Conservation (phyloP, 106 monocot species). For the Posidonia australis region DNA sequence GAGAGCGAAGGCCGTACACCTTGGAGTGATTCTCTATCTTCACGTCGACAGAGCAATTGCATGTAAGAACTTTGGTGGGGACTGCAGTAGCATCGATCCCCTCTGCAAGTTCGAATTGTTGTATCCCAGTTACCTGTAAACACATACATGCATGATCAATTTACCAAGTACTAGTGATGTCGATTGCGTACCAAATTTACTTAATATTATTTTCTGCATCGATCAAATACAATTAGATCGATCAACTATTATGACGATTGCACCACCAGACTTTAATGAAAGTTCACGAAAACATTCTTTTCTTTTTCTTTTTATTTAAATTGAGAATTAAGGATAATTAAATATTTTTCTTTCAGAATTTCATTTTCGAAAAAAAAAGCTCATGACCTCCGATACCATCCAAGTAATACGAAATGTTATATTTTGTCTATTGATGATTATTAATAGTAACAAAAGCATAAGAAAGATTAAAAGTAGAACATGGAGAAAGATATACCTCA, state of each 20-base stretch:
- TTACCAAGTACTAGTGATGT: background rate
- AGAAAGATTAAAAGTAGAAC: background rate
- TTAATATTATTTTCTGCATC: background rate
- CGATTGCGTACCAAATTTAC: background rate
- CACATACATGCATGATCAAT: background rate
- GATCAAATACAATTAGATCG: too few relatives aligned
- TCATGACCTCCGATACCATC: too few relatives aligned
- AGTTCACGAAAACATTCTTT: too few relatives aligned
- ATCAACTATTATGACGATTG: too few relatives aligned
- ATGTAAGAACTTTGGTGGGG: conserved; percentile 42
- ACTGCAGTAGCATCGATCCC: conserved; percentile 66
- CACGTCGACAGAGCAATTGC: conserved; percentile 56
- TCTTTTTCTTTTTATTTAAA: too few relatives aligned
- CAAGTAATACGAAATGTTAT: too few relatives aligned
- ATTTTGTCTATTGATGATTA: background rate
- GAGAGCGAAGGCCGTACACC: conserved; percentile 41
- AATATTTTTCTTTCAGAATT: too few relatives aligned
- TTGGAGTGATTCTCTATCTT: conserved; percentile 62
- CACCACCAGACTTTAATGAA: too few relatives aligned
- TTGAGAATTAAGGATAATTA: too few relatives aligned
- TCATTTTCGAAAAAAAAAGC: too few relatives aligned
- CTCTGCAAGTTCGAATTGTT: conserved; percentile 44
- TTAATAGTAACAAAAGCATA: background rate
- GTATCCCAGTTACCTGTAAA: background rate
- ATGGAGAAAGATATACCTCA: conserved; percentile 21